Evolutionary conservation across 257 asterid genomes (phyloP).

Genomic region (Solanum acaule): DNA sequence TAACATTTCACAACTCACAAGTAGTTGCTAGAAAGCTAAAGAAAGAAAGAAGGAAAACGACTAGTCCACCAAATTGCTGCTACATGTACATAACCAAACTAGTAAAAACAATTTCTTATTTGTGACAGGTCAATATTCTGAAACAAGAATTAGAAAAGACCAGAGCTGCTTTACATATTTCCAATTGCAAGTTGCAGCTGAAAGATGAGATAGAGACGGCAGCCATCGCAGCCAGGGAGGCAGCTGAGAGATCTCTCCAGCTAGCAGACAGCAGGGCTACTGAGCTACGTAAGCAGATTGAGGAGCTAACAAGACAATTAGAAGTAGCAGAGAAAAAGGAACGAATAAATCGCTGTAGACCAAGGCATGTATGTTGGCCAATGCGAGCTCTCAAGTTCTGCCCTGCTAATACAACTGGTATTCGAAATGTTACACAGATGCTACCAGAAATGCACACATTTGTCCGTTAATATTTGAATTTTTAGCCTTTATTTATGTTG

Average conservation of each 20-base stretch:
- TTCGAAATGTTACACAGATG: slow-evolving; percentile 6
- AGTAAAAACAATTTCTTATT: neutral
- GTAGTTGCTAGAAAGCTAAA: neutral
- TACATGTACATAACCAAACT: neutral
- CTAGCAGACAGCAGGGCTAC: slow-evolving; percentile 17
- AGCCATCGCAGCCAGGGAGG: slow-evolving; percentile 17
- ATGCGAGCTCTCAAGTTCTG: slow-evolving; percentile 12
- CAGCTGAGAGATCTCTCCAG: slow-evolving; percentile 24
- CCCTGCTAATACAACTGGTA: slow-evolving; percentile 1
- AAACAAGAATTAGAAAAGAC: slow-evolving; percentile 13
- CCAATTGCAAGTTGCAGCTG: slow-evolving; percentile 13
- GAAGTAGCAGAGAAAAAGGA: slow-evolving; percentile 18
- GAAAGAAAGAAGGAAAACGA: neutral
- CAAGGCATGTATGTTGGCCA: slow-evolving; percentile 21
- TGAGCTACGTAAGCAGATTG: slow-evolving; percentile 7
- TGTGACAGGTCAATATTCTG: slow-evolving; percentile 9
- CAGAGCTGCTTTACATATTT: slow-evolving; percentile 8
- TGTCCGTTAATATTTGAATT: neutral
- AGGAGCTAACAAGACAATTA: slow-evolving; percentile 14
- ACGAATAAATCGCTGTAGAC: neutral
- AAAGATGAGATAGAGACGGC: slow-evolving; percentile 18
- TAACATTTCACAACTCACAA: neutral
- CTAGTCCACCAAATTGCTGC: neutral
- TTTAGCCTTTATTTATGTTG: neutral
- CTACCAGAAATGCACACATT: slow-evolving; percentile 24